These are phyloP conservation scores for Urochloa ruziziensis DNA, from an alignment of 176 grass and related monocot genomes.

Conservation along the genomic window DNA sequence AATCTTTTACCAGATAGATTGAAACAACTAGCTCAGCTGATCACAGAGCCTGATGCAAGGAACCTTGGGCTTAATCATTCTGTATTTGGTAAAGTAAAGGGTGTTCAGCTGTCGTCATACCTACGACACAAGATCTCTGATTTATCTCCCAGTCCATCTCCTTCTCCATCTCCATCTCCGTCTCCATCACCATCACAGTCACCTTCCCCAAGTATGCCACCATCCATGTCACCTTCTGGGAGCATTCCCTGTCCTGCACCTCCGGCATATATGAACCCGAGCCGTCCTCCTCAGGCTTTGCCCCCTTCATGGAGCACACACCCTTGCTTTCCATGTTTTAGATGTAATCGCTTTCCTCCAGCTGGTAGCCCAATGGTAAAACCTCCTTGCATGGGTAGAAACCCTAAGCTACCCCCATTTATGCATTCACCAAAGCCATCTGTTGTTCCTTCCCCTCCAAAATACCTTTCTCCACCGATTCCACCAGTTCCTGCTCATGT, in stretches of 20 bases:
- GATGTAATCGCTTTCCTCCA: constrained; percentile 34
- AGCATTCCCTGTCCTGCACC: constrained; percentile 22
- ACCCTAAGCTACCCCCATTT: constrained; percentile 26
- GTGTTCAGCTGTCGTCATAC: constrained; percentile 73
- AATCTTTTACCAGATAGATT: constrained; percentile 74
- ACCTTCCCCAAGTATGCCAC: constrained; percentile 31
- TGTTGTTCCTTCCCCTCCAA: constrained; percentile 14
- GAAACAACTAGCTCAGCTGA: constrained; percentile 71
- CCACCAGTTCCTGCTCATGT: constrained; percentile 29
- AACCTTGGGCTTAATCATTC: constrained; percentile 85
- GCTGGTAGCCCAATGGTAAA: constrained; percentile 33
- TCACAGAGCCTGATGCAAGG: constrained; percentile 44
- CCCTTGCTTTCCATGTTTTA: constrained; percentile 41
- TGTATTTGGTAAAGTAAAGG: constrained; percentile 86
- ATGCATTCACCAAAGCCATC: constrained; percentile 30
- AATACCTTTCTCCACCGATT: constrained; percentile 35
- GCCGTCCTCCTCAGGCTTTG: constrained; percentile 22
- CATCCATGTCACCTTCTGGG: constrained; percentile 33
- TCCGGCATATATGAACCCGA: constrained; percentile 23
- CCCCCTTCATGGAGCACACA: constrained; percentile 31
- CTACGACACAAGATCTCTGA: constrained; percentile 55
- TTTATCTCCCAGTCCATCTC: constrained; percentile 46
- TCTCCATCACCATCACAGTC: constrained; percentile 44
- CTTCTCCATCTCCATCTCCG: constrained; percentile 21
- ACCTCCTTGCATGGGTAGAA: constrained; percentile 41